Base-by-base conservation (phyloP, 768 basidiomycete species). In the Lactarius indigo region DNA sequence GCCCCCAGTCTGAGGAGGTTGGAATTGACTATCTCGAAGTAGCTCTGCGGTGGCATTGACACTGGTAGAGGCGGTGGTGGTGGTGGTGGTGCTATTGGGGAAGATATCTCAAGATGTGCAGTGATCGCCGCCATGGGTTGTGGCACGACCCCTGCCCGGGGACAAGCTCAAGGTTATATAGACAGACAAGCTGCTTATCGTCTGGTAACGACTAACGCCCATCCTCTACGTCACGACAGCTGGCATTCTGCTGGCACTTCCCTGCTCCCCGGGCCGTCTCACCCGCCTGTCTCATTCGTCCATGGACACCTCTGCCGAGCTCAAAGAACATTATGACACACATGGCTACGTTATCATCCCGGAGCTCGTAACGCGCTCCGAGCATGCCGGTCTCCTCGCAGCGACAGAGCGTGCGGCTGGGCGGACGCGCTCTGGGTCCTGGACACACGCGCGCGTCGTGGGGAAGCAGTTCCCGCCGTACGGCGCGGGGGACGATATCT, bases 381-480 rank as follows among this genome's bases (percentile, higher is more conserved):
- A 81, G 35, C 75, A 81, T 60, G 60, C 72, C 1, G 72, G 73
- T 1, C 80, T 91, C 20, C 73, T 78, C 62, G 74, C 72, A 0
- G 88, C 90, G 5, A 84, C 84, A 65, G 81, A 82, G 17, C 76
- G 81, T 26, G 82, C 79, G 3, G 79, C 86, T 28, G 71, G 76
- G 23, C 80, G 79, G 33, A 88, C 89, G 0, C 85, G 90, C 5
- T 60, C 78, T 0, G 89, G 89, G 2, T 66, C 73, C 2, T 92
- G 90, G 91, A 78, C 83, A 0, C 80, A 87, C 70, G 80, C 89
- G 4, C 83, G 91, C 41, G 87, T 85, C 0, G 88, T 92, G 20
- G 91, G 91, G 1, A 88, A 87, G 67, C 89, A 91, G 74, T 92
- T 92, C 68, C 90, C 91, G 3, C 91, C 90, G 0, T 92, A 81